These are phyloP conservation scores for Naganishia liquefaciens DNA, from an alignment of 1,284 basidiomycete genomes.

Conservation along the genomic window DNA sequence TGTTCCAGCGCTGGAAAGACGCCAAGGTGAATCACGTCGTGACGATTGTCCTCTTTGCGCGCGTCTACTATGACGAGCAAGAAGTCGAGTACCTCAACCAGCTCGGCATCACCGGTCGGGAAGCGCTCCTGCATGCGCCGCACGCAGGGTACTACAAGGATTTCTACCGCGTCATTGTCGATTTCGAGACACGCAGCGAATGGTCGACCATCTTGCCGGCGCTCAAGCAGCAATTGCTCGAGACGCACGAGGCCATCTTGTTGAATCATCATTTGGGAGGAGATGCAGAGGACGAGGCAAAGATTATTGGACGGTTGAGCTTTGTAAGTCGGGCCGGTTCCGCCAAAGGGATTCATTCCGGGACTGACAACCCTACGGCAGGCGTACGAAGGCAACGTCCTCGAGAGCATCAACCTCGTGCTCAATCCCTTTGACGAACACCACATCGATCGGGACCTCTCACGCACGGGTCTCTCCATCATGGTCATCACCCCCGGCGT, in stretches of 20 bases:
- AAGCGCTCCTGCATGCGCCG: constrained; percentile 71
- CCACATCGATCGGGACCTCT: constrained; percentile 92
- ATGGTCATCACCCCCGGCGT: constrained; percentile 91
- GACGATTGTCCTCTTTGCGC: constrained; percentile 90
- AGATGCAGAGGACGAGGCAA: constrained; percentile 39
- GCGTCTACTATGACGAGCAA: constrained; percentile 83
- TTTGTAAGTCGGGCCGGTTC: constrained; percentile 45
- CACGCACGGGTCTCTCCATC: constrained; percentile 83
- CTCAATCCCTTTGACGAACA: constrained; percentile 93
- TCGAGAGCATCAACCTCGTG: constrained; percentile 91
- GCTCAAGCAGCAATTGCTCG: constrained; percentile 84
- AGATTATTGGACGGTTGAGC: constrained; percentile 52
- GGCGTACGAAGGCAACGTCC: constrained; percentile 90
- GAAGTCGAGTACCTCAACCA: constrained; percentile 67
- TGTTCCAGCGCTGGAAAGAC: constrained; percentile 79
- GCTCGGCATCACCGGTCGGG: constrained; percentile 59
- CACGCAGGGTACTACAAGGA: constrained; percentile 86
- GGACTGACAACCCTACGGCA: constrained; percentile 57
- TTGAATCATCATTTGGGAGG: constrained; percentile 70
- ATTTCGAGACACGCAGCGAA: constrained; percentile 81
- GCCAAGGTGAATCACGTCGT: constrained; percentile 87
- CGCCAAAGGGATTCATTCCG: neutral
- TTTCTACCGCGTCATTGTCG: constrained; percentile 91
- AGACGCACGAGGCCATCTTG: constrained; percentile 82
- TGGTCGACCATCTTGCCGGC: constrained; percentile 83